These are phyloP conservation scores for Clarireedia monteithiana DNA, from an alignment of 2,329 filamentous ascomycete species.

Conservation along the genomic window DNA sequence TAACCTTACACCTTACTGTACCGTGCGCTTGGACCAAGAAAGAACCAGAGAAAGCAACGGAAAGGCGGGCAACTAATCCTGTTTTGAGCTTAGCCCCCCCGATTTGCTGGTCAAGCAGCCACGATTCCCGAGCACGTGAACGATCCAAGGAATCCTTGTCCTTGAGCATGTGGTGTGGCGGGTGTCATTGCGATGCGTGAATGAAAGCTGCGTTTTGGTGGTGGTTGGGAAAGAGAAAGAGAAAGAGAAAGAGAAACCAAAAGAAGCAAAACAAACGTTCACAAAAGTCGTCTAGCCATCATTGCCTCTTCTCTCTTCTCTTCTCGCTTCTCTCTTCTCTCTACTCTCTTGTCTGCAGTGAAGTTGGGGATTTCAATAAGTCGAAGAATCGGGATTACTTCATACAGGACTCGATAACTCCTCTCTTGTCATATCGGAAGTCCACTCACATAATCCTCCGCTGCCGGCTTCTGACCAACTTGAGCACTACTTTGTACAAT, in stretches of 20 bases:
- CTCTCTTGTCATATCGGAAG: conserved; percentile 8
- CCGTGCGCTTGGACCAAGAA: not conserved
- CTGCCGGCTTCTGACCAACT: conserved; percentile 1
- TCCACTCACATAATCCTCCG: conserved; percentile 12
- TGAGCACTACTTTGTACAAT: conserved; percentile 2
- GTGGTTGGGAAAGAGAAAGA: no score
- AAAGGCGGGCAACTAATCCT: not conserved
- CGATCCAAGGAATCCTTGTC: not conserved
- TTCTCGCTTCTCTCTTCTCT: not conserved
- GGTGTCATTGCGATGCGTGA: not conserved
- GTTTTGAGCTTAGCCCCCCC: not conserved
- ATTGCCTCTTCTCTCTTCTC: not conserved
- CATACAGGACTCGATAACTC: not conserved
- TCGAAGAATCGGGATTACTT: no score
- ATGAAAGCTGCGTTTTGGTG: no score
- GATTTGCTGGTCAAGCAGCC: no score
- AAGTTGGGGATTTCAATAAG: no score
- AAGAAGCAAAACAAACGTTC: no score
- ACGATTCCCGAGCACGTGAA: not conserved
- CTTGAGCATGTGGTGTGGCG: not conserved
- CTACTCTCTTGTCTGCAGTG: no score
- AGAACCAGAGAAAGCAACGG: not conserved
- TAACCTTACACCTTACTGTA: no score
- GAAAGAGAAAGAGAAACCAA: no score
- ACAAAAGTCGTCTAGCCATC: not conserved